Conservation (phyloP, 305 asterid genomes). For the Solanum hybrid region DNA sequence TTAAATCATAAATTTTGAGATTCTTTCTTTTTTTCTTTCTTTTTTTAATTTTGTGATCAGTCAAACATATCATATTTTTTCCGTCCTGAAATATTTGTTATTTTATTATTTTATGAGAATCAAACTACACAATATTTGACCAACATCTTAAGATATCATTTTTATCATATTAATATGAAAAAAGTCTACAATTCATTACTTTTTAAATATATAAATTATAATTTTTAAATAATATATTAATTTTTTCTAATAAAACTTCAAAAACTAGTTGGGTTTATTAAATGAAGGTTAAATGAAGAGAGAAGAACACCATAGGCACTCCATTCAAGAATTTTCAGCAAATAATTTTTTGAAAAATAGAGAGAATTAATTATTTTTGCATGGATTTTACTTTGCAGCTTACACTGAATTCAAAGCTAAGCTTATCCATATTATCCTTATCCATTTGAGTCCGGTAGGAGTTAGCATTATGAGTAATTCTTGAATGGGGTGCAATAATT, state of each 20-base stretch:
- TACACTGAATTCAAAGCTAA: background rate
- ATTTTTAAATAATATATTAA: background rate
- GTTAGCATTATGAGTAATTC: background rate
- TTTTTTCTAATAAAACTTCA: background rate
- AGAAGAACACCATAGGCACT: constrained; percentile 29
- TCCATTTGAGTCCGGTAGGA: constrained; percentile 1
- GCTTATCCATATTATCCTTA: constrained; percentile 5
- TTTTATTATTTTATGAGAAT: too few relatives aligned
- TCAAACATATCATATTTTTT: background rate
- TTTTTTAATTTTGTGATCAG: background rate
- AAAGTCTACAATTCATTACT: background rate
- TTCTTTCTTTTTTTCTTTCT: background rate
- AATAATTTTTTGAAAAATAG: background rate
- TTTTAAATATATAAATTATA: background rate
- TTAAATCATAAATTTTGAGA: background rate
- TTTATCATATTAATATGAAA: background rate
- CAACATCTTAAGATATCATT: background rate
- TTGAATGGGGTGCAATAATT: background rate
- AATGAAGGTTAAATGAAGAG: background rate
- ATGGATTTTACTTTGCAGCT: background rate
- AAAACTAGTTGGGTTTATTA: background rate
- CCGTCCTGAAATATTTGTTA: background rate
- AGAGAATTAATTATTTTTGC: constrained; percentile 5
- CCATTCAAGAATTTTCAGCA: constrained; percentile 22
- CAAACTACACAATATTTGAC: background rate